phyloP scores from a whole-genome alignment of 768 basidiomycete genomes.

The Ramaria sp. region DNA sequence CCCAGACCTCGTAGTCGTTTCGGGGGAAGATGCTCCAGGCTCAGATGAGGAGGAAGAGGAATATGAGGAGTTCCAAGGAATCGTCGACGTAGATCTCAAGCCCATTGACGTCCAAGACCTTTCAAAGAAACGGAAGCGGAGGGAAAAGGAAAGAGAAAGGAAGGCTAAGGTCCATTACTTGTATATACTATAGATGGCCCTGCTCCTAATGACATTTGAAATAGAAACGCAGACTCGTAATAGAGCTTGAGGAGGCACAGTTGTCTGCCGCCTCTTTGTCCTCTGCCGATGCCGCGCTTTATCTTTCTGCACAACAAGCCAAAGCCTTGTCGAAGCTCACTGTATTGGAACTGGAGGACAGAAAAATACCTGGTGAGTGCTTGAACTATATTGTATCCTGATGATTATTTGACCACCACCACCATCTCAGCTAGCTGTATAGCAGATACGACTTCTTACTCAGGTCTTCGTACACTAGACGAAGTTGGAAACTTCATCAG shows the following conservation, averaged over 20 bases:
- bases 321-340: slow-evolving; percentile 62
- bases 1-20: slow-evolving; percentile 45
- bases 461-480: slow-evolving; percentile 58
- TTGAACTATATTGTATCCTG: slow-evolving; percentile 11
- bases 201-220: not conserved
- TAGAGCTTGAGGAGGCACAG: slow-evolving; percentile 21
- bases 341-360: slow-evolving; percentile 69
- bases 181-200: not conserved
- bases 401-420: not conserved
- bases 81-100: not conserved
- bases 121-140: slow-evolving; percentile 61
- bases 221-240: slow-evolving; percentile 57
- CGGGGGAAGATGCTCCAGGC: slow-evolving; percentile 33
- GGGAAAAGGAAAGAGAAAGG: slow-evolving; percentile 63
- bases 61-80: slow-evolving; percentile 14
- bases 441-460: slow-evolving; percentile 67
- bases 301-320: slow-evolving; percentile 53
- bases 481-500: slow-evolving; percentile 65
- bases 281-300: slow-evolving; percentile 46
- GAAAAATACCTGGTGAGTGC: slow-evolving; percentile 64
- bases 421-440: slow-evolving; percentile 51
- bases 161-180: slow-evolving; percentile 46
- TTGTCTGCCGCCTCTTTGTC: slow-evolving; percentile 46
- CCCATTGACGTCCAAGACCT: slow-evolving; percentile 13
- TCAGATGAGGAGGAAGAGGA: slow-evolving; percentile 27